A percentile compares a stretch with the other conserved stretches of the same genome.
Conservation (phyloP, 202 grass and related monocot species). For the Panicum hallii region DNA sequence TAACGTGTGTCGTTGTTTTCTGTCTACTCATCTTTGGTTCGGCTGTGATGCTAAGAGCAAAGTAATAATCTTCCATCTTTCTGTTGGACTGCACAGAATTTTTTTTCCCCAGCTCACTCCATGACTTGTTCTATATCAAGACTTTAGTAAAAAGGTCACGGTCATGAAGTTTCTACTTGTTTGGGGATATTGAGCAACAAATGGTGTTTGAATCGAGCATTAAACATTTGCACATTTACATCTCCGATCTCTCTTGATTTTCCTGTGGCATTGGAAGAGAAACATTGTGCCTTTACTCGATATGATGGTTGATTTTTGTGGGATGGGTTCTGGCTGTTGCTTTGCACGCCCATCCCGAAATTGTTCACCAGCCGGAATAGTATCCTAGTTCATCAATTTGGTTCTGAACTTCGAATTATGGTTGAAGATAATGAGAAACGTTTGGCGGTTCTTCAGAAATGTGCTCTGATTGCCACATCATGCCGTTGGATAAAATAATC, state of each 20-base stretch:
- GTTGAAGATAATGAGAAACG: background rate
- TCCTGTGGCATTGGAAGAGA: background rate
- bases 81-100: conserved; percentile 44
- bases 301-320: background rate
- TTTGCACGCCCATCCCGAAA: background rate
- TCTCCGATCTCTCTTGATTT: background rate
- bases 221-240: background rate
- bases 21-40: conserved; percentile 34
- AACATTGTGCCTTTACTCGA: background rate
- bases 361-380: background rate
- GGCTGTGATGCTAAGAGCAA: conserved; percentile 53
- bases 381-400: background rate
- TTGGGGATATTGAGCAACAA: conserved; percentile 28
- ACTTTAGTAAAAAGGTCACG: conserved; percentile 23
- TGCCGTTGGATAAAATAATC: background rate
- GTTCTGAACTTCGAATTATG: background rate
- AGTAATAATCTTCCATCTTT: conserved; percentile 40
- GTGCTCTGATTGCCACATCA: conserved; percentile 1
- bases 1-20: conserved; percentile 33
- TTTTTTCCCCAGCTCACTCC: background rate
- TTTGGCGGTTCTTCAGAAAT: background rate
- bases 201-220: conserved; percentile 22
- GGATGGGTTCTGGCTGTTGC: background rate
- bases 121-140: conserved; percentile 33
- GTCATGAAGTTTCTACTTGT: conserved; percentile 37